Evolutionary conservation across 139 green algal species (phyloP).

Genomic region (Chlorella sp.): DNA sequence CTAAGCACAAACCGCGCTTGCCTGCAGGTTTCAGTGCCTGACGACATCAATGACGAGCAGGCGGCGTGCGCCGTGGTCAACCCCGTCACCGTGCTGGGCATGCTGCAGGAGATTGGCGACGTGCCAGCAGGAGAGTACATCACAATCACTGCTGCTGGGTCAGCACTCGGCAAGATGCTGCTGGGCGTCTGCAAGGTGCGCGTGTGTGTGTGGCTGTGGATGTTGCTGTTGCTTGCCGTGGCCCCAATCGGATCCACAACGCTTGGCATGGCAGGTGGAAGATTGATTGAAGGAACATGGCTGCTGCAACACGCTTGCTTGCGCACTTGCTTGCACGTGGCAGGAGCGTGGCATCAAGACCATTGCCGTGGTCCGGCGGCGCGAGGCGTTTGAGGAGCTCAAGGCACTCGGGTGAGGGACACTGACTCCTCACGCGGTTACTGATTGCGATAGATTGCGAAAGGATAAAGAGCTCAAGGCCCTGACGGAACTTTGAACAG

Average conservation of each 20-base stretch:
- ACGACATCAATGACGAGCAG: constrained; percentile 30
- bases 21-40: constrained; percentile 24
- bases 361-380: constrained; percentile 1
- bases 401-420: not conserved
- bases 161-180: constrained; percentile 13
- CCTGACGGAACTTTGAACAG: no score
- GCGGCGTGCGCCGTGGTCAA: constrained; percentile 38
- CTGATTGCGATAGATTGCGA: no score
- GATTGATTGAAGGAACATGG: no score
- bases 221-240: not conserved
- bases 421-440: no score
- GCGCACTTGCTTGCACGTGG: no score
- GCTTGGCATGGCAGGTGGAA: no score
- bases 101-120: constrained; percentile 31
- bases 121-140: constrained; percentile 6
- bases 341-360: constrained; percentile 6
- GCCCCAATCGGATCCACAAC: no score
- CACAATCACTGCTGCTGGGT: constrained; percentile 14
- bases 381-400: not conserved
- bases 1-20: not conserved
- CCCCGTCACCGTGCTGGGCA: constrained; percentile 39
- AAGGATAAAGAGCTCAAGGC: no score
- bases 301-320: no score
- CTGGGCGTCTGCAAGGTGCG: constrained; percentile 3
- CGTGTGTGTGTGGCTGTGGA: not conserved